Evolutionary conservation across 2,329 filamentous ascomycete genomes (phyloP), one percentile per base, ranked within the genome.

Genomic region (Sporothrix euskadiensis): DNA sequence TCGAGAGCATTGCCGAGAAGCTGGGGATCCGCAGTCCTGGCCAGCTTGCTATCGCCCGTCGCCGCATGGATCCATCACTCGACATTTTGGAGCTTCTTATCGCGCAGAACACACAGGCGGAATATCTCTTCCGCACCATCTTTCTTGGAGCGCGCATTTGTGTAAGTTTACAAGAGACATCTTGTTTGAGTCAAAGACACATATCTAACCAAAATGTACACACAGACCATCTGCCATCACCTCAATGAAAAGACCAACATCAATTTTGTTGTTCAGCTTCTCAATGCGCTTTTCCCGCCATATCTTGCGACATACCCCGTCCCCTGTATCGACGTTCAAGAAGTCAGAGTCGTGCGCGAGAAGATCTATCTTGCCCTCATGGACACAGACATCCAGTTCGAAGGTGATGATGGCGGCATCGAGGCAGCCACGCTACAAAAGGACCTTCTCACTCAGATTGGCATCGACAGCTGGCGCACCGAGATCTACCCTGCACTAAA

Each of bases 271-370:
- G 61, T 77, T 54, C 74, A 76, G 59, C 65, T 78, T 0, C 69
- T 77, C 32, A 77, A 77, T 70, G 72, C 76, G 1, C 70, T 77
- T 1, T 76, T 77, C 44, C 76, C 76, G 1, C 76, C 76, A 0
- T 76, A 77, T n/a, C 71, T 75, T 19, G 44, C 74, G 56, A 70
- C 73, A 0, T 77, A 76, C 35, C 76, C 75, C 0, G 73, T 74
- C 2, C 73, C 70, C 0, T 70, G 39, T 2, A 75, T 77, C 66
- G 39, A 22, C 1, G 56, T 71, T 1, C n/a, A 72, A 14, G 71
- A 75, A 1, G 57, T 77, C 1, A 63, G 54, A 3, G 32, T 30
- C 7, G 9, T 77, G 9, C 75, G 76, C 4, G 71, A 73, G 8
- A 56, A 70, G 1, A 14, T 74, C 9, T 77, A 72, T 19, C 26